A percentile compares a stretch with the other conserved stretches of the same genome.
Conservation (phyloP, 768 basidiomycete species). For the Amanita brunnescens region DNA sequence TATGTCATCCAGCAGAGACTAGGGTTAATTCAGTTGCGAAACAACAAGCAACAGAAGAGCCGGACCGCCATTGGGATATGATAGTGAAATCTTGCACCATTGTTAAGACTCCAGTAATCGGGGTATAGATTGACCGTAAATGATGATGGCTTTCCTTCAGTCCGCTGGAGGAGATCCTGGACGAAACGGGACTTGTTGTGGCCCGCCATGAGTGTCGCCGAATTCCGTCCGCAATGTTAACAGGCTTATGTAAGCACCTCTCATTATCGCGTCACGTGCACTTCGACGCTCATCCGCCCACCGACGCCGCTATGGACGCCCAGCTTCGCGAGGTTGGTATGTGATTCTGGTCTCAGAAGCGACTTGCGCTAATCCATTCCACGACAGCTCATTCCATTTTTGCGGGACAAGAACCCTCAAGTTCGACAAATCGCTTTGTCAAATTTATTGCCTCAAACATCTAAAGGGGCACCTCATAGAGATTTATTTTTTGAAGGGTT, state of each 20-base stretch:
- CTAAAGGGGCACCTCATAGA: constrained; percentile 60
- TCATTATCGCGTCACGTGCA: constrained; percentile 24
- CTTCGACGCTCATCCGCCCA: not conserved
- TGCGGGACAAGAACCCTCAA: constrained; percentile 80
- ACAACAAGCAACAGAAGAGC: constrained; percentile 1
- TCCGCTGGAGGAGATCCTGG: constrained; percentile 51
- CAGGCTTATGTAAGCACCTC: not conserved
- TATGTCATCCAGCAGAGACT: constrained; percentile 81
- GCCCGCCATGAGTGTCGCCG: constrained; percentile 41
- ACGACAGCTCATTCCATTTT: constrained; percentile 69
- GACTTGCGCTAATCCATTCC: not conserved
- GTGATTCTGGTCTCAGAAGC: constrained; percentile 3
- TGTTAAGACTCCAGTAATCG: constrained; percentile 79
- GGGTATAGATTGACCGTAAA: constrained; percentile 72
- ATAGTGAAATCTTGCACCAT: constrained; percentile 74
- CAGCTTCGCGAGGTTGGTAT: constrained; percentile 38
- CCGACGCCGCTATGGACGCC: constrained; percentile 27
- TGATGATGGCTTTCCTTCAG: constrained; percentile 53
- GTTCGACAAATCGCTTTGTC: constrained; percentile 81
- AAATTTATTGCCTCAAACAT: constrained; percentile 76
- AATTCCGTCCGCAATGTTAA: constrained; percentile 11
- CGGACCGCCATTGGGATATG: constrained; percentile 65
- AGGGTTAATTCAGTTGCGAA: constrained; percentile 6
- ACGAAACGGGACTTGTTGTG: constrained; percentile 68
- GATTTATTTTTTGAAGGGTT: constrained; percentile 65